Conservation (phyloP, 495 filamentous ascomycete genomes). For the Daldinia decipiens region DNA sequence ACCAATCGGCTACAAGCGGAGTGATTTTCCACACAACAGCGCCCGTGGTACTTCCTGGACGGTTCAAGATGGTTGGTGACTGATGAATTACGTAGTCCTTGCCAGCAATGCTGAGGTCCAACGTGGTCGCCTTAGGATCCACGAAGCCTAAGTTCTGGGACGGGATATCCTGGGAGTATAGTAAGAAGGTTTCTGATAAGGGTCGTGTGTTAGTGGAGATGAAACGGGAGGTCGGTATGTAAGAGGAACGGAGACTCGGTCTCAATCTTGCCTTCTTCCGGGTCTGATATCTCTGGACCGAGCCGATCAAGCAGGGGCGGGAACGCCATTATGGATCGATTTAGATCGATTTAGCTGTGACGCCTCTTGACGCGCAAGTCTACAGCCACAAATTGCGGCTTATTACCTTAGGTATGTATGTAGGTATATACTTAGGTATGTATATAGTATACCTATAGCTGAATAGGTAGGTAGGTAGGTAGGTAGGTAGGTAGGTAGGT, state of each 20-base stretch:
- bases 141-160: conserved; percentile 87
- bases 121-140: conserved; percentile 68
- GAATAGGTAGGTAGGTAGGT: too few relatives aligned
- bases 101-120: conserved; percentile 75
- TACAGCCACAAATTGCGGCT: too few relatives aligned
- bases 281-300: conserved; percentile 63
- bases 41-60: conserved; percentile 87
- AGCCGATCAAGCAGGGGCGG: conserved; percentile 50
- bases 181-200: conserved; percentile 78
- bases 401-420: too few relatives aligned
- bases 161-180: conserved; percentile 80
- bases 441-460: too few relatives aligned
- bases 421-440: too few relatives aligned
- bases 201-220: conserved; percentile 13
- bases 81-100: conserved; percentile 83
- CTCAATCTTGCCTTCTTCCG: conserved; percentile 68
- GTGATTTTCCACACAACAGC: conserved; percentile 90
- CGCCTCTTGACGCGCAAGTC: conserved; percentile 30
- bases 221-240: conserved; percentile 7
- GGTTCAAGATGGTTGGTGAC: conserved; percentile 81
- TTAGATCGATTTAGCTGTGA: conserved; percentile 35
- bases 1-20: conserved; percentile 84
- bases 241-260: neutral
- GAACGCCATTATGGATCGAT: conserved; percentile 50
- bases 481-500: too few relatives aligned